Conservation (phyloP, 257 asterid genomes). For the Jacaranda mimosifolia region DNA sequence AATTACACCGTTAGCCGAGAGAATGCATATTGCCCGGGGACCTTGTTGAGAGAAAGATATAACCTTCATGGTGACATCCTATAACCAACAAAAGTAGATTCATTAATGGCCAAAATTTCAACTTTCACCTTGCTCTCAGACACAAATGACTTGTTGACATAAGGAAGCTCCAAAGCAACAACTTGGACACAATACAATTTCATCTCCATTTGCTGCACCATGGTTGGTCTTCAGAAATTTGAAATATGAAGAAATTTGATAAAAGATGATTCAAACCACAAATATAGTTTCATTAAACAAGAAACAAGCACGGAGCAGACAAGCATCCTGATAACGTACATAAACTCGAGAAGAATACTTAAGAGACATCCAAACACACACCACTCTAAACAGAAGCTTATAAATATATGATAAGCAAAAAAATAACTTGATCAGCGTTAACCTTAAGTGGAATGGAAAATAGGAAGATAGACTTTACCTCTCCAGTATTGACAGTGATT, state of each 20-base stretch:
- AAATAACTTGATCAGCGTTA: background rate
- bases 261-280: too few species aligned
- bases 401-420: background rate
- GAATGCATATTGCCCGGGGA: constrained; percentile 84
- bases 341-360: background rate
- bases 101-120: background rate
- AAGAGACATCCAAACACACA: background rate
- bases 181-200: too few species aligned
- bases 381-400: constrained; percentile 11
- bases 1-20: constrained; percentile 81
- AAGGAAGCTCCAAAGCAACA: too few species aligned
- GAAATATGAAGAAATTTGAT: too few species aligned
- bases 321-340: too few species aligned
- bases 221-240: too few species aligned
- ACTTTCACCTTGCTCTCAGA: background rate
- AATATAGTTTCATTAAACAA: too few species aligned
- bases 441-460: constrained; percentile 17
- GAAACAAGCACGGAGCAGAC: too few species aligned
- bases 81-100: constrained; percentile 13
- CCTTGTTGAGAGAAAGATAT: constrained; percentile 92
- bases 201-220: too few species aligned
- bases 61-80: constrained; percentile 87
- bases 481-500: constrained; percentile 83
- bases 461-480: constrained; percentile 52
- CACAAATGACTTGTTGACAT: background rate